Evolutionary conservation across 305 asterid species (phyloP), one percentile per base, ranked within the genome.

Genomic region (Rubia peregrina): DNA sequence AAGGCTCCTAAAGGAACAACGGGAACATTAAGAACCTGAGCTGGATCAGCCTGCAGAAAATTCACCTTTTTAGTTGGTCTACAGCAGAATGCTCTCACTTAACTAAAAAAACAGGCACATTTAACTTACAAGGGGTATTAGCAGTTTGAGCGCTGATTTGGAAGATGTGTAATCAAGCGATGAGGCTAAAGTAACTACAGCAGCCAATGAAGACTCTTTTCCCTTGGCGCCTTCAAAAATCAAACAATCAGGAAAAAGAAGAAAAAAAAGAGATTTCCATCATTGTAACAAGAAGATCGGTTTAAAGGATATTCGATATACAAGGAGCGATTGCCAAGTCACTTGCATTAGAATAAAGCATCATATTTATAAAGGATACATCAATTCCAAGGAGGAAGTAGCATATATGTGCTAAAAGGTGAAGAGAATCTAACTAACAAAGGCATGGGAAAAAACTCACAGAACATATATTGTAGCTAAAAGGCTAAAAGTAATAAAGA

Each of bases 101-200:
- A 6, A 44, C 9, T 21, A 6, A 38, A 2, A 42, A 13, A 38
- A 57, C 56, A 9, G n/a, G 3, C 51, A 42, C 56, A 4, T 51
- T 13, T 57, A 46, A 62, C 77, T 68, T 77, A 77, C 80, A 12
- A 77, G 66, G 40, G 80, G 74, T 42, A 77, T 10, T n/a, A 77
- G 66, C 22, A 72, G 41, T 69, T 69, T 68, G 51, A 77, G 76
- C 33, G 72, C 71, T 21, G 80, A 77, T 67, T 62, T 43, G 42
- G 80, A 77, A 72, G 80, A 61, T 13, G 77, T 62, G 69, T 77
- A 77, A 73, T 77, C 77, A 22, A 77, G 77, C 33, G 80, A 77
- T 53, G 80, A 77, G 19, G 71, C 80, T 59, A 77, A 41, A 16
- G 80, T 77, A 38, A 77, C 71, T 55, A 73, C 48, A 12, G 77